Evolutionary conservation across 2,329 filamentous ascomycete genomes (phyloP).

Genomic region (Sphaerulina vaccinii): DNA sequence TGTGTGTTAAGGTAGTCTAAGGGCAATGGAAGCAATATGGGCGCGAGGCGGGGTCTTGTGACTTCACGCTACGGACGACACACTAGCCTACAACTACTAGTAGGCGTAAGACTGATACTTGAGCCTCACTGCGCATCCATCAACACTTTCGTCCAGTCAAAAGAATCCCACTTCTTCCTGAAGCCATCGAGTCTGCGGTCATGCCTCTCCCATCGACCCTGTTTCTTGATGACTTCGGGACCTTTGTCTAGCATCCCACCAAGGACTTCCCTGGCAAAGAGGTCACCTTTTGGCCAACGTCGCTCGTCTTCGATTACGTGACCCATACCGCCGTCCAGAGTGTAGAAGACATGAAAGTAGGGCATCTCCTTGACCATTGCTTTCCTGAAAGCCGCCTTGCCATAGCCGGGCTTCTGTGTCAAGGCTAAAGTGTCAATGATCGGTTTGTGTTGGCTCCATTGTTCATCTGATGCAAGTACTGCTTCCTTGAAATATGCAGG

Average conservation of each 20-base stretch:
- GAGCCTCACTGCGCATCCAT: constrained; percentile 40
- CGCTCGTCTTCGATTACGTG: constrained; percentile 86
- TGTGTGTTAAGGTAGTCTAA: no score
- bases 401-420: constrained; percentile 63
- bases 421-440: constrained; percentile 79
- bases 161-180: constrained; percentile 82
- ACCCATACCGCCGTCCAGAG: constrained; percentile 84
- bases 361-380: constrained; percentile 92
- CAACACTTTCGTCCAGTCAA: constrained; percentile 78
- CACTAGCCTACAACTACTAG: neutral
- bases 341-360: constrained; percentile 97
- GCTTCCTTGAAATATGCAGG: constrained; percentile 96
- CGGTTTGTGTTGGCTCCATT: constrained; percentile 95
- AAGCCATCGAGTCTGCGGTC: constrained; percentile 72
- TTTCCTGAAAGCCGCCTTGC: constrained; percentile 76
- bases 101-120: neutral
- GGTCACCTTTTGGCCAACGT: constrained; percentile 83
- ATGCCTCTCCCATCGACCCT: constrained; percentile 76
- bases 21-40: no score
- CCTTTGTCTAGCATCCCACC: constrained; percentile 87
- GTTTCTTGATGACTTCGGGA: constrained; percentile 80
- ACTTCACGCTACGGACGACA: no score
- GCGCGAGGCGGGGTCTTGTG: no score
- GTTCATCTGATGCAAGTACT: constrained; percentile 80
- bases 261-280: constrained; percentile 88